A percentile compares a stretch with the other conserved stretches of the same genome.
phyloP scores from a whole-genome alignment of 192 early-diverging fungal species.

The Phycomyces nitens region DNA sequence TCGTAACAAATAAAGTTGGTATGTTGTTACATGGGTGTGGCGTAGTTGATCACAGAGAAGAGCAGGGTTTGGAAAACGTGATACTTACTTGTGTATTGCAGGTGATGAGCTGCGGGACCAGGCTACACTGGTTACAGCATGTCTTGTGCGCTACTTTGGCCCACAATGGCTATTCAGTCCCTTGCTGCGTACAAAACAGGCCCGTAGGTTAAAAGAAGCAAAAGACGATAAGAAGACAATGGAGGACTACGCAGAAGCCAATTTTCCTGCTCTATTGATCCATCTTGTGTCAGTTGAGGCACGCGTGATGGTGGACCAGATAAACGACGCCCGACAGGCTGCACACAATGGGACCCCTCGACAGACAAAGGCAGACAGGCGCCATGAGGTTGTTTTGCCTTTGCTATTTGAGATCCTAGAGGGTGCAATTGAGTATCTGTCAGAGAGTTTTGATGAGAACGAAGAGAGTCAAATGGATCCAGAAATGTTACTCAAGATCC shows the following conservation, averaged over 20 bases:
- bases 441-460: constrained; percentile 18
- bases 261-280: constrained; percentile 38
- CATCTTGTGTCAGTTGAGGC: constrained; percentile 38
- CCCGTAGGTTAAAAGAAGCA: constrained; percentile 4
- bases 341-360: neutral
- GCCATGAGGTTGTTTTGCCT: constrained; percentile 35
- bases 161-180: constrained; percentile 38
- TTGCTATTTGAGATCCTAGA: constrained; percentile 42
- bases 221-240: neutral
- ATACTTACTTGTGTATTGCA: constrained; percentile 9
- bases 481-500: constrained; percentile 32
- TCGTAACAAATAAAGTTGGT: constrained; percentile 38
- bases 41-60: neutral
- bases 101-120: constrained; percentile 29
- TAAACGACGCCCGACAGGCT: constrained; percentile 19
- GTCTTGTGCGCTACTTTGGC: constrained; percentile 33
- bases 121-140: constrained; percentile 21
- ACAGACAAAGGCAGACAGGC: constrained; percentile 7
- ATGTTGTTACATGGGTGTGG: constrained; percentile 11
- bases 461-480: constrained; percentile 27
- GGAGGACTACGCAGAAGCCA: constrained; percentile 16
- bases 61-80: neutral
- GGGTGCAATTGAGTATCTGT: constrained; percentile 35
- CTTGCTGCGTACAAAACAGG: constrained; percentile 13
- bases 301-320: constrained; percentile 36